Evolutionary conservation across 352 stramenopile species (phyloP), one percentile per base, ranked within the genome.

Genomic region (Phytophthora sojae): DNA sequence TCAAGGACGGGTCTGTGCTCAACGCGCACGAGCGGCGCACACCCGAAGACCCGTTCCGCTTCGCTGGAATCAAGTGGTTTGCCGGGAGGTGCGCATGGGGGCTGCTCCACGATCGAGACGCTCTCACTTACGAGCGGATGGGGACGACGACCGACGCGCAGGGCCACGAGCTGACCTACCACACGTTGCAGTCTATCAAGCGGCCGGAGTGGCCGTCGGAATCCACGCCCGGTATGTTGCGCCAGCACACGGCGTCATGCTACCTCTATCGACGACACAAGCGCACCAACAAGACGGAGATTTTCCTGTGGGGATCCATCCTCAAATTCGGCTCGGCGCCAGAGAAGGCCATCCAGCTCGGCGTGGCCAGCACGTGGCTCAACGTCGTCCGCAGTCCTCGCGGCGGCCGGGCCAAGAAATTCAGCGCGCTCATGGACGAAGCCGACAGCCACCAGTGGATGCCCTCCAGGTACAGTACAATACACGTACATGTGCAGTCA

Each of bases 1-100:
- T 85, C 11, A 63, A 79, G 12, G 79, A 80, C 32, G 75, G 62
- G 12, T 67, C 60, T 2, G 66, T 87, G 17, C 59, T 87, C 17
- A 66, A 76, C 35, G 75, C 71, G 0, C 74, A 67, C 21, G 67
- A 82, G 67, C 65, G 69, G 4, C 74, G 75, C 5, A 77, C 61
- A 12, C 17, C 63, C 0, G 57, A 82, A 1, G 72, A 70, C 11
- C 80, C 80, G 25, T 87, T 74, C 53, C 72, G 68, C 35, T 87
- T 87, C 51, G 75, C 75, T 4, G 80, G 80, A 15, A 83, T 87
- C 67, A 85, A 85, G 59, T 87, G 77, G 80, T 74, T 81, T 35
- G 75, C 77, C 2, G 64, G 55, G 4, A 69, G 69, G 6, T 74
- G 71, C 11, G 61, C 62, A 12, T 82, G 77, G 66, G 75, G 57